Conservation (phyloP, 257 asterid genomes). For the Primulina tabacum region DNA sequence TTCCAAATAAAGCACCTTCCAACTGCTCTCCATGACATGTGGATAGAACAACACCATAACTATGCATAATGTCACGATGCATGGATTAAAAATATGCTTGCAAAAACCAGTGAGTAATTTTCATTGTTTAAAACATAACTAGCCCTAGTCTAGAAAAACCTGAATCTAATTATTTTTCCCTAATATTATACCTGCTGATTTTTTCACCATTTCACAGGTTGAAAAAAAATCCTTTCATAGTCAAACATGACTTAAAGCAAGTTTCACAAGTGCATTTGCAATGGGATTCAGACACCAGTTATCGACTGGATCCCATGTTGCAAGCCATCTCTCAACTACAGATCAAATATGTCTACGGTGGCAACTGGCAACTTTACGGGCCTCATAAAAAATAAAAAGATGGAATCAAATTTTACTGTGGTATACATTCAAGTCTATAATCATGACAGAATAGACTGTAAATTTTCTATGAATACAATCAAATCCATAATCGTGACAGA, state of each 20-base stretch:
- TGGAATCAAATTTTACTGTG: neutral
- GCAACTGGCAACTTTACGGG: neutral
- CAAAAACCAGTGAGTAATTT: too few relatives aligned
- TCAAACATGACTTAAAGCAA: neutral
- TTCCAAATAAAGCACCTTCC: neutral
- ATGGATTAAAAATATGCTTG: neutral
- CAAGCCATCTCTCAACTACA: constrained; percentile 5
- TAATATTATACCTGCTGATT: neutral
- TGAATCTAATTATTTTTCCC: neutral
- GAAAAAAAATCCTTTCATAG: neutral
- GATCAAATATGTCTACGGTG: neutral
- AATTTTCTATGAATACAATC: neutral
- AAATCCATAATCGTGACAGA: constrained; percentile 1
- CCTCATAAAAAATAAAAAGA: neutral
- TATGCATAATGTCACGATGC: neutral
- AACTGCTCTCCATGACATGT: neutral
- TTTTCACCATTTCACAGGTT: constrained; percentile 9
- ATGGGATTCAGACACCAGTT: neutral
- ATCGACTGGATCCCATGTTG: constrained; percentile 9
- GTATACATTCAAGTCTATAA: constrained; percentile 5
- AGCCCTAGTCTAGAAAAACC: neutral
- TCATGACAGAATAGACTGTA: constrained; percentile 26
- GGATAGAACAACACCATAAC: neutral
- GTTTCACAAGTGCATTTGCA: neutral
- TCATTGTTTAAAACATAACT: too few relatives aligned